Conservation (phyloP, 2,329 filamentous ascomycete species). For the Fulvia fulva region DNA sequence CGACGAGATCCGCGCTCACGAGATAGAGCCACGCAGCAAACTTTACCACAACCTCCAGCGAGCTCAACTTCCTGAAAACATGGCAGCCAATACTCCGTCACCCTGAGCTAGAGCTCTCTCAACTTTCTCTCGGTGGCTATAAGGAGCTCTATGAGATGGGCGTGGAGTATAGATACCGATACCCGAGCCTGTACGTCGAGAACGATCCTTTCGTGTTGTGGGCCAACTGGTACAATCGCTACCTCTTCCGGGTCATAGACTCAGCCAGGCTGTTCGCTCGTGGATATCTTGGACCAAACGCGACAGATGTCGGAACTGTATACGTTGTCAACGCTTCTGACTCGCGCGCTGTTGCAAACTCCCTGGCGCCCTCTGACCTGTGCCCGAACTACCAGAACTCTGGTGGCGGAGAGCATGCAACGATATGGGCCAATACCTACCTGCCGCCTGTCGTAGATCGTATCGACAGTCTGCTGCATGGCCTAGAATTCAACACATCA, state of each 20-base stretch:
- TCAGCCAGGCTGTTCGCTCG: conserved; percentile 59
- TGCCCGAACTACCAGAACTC: conserved; percentile 57
- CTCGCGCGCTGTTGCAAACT: conserved; percentile 57
- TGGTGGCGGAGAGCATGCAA: conserved; percentile 47
- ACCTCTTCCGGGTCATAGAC: conserved; percentile 52
- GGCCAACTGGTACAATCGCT: conserved; percentile 57
- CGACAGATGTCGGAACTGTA: conserved; percentile 52
- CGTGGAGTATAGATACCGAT: conserved; percentile 44
- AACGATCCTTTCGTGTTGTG: conserved; percentile 55
- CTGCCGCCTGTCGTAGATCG: conserved; percentile 53
- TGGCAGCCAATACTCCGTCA: conserved; percentile 58
- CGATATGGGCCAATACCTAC: conserved; percentile 50
- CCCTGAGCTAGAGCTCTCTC: conserved; percentile 54
- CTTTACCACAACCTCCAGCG: conserved; percentile 51
- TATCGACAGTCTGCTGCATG: conserved; percentile 52
- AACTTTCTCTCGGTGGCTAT: conserved; percentile 59
- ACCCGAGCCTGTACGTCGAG: conserved; percentile 48
- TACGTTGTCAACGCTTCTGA: conserved; percentile 56
- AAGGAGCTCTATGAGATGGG: conserved; percentile 59
- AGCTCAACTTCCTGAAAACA: conserved; percentile 53
- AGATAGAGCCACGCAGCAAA: conserved; percentile 49
- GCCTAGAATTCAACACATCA: conserved; percentile 52
- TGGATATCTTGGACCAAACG: conserved; percentile 57
- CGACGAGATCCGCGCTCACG: neutral
- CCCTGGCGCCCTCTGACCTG: conserved; percentile 59